Base-by-base conservation (phyloP, 2,329 filamentous ascomycete genomes). In the Penicillium palitans region DNA sequence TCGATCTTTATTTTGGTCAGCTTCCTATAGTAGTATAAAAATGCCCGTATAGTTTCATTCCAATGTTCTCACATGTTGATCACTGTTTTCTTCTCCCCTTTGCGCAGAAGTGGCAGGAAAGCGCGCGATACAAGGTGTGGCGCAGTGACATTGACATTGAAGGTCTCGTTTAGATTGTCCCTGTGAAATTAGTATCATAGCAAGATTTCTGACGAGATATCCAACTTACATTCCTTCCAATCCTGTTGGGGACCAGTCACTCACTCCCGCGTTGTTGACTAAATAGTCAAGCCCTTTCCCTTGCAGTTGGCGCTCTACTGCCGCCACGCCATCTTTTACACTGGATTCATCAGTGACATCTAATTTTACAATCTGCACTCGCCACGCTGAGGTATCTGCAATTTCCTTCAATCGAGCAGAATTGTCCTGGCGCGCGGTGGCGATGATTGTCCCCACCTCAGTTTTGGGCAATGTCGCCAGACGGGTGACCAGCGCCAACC, bases 211-310 rank as follows among this genome's bases (percentile, higher is more conserved):
- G 5, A 24, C 2, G 13, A 10, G 6, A 7, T 15, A 27, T 33
- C 6, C 15, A 55, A 55, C 55, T 53, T 61, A 72, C 70, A 71
- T 73, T 44, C 62, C 59, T 53, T 62, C 61, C 9, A 71, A 9
- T n/a, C 61, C 61, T 0, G 50, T 57, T 19, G 37, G 39, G 0
- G 59, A 55, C 42, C 52, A 51, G 27, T 70, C 64, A 55, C 65
- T 60, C 25, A 72, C 60, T 0, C 77, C 79, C 0, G 76, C 78
- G 65, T 80, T 80, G 65, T 81, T 80, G 56, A 80, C 71, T 29
- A 82, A 58, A 8, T 81, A 75, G 61, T 82, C 80, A 0, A 82
- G 68, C 0, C 78, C 79, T 12, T 72, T 72, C 4, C 70, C 78
- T 17, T 65, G 61, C 1, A 80, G 62, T 3, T 64, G 63, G 5